Conservation (phyloP, 83 land plant species). For the Picea mariana region DNA sequence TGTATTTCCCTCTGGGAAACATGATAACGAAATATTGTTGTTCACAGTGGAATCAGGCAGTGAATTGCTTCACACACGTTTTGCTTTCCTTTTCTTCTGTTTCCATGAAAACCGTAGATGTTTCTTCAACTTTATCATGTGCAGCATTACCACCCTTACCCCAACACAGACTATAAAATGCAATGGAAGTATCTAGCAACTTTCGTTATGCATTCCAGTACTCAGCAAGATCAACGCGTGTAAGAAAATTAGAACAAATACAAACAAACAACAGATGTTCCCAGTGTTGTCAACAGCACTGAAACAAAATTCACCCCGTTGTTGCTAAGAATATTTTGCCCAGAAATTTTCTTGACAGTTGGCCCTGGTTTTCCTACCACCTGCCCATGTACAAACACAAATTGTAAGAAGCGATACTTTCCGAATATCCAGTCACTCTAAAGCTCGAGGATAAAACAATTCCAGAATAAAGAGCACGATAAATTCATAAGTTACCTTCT, state of each 20-base stretch:
- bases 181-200: background rate
- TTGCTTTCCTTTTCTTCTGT: background rate
- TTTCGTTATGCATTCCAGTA: background rate
- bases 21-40: background rate
- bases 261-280: constrained; percentile 55
- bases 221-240: background rate
- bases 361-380: constrained; percentile 89
- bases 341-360: too few relatives aligned
- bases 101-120: background rate
- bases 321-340: too few relatives aligned
- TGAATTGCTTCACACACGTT: too few relatives aligned
- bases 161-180: background rate
- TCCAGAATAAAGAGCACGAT: too few relatives aligned
- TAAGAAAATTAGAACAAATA: constrained; percentile 45
- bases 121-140: background rate
- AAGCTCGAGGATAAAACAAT: too few relatives aligned
- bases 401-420: too few relatives aligned
- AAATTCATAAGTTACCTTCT: too few relatives aligned
- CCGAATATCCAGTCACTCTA: too few relatives aligned
- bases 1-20: too few relatives aligned
- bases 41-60: background rate
- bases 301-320: too few relatives aligned
- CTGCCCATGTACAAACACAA: too few relatives aligned
- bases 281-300: constrained; percentile 49
- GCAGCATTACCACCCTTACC: background rate